Evolutionary conservation across 305 asterid species (phyloP), one percentile per base, ranked within the genome.

Genomic region (Fraxinus greggii): DNA sequence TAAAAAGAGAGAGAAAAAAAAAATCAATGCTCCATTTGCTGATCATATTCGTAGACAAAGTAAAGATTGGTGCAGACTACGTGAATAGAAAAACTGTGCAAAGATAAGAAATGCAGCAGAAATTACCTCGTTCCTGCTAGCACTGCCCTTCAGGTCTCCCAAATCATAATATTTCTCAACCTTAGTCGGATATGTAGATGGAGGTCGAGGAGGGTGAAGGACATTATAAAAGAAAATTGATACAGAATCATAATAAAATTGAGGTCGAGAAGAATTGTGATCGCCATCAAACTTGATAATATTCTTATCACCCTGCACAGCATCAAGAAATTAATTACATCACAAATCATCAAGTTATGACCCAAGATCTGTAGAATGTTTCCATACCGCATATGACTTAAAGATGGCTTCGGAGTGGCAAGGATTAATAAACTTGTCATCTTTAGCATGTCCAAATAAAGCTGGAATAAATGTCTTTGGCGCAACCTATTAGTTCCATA

Each of bases 201-300:
- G 88, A 78, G 87, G 86, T 81, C 86, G 89, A 86, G 98, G 99
- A 83, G 99, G 98, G 80, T 84, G 99, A 80, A 95, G 98, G 85
- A 94, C 97, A 84, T 94, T 94, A 85, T 88, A 92, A 89, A 95
- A 94, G 92, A 95, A 95, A 63, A 94, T 92, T 28, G 97, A 94
- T 54, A 95, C 98, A 21, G 99, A 95, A 89, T 95, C 98, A 83
- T 94, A 92, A 85, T 90, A 95, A 89, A 92, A 94, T 80, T 94
- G 98, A 65, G 99, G 98, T 26, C 98, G 93, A 61, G 99, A 90
- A 80, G 99, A 96, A 88, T 94, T 95, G 92, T 95, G 99, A 77
- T 94, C 99, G 40, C 99, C 99, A 75, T 94, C 99, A 85, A 95
- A 95, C 90, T 94, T 95, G 82, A 95, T 93, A 59, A 95, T 92